These are phyloP conservation scores for Calocybe cyanea DNA, from an alignment of 768 basidiomycete species.

Conservation along the genomic window DNA sequence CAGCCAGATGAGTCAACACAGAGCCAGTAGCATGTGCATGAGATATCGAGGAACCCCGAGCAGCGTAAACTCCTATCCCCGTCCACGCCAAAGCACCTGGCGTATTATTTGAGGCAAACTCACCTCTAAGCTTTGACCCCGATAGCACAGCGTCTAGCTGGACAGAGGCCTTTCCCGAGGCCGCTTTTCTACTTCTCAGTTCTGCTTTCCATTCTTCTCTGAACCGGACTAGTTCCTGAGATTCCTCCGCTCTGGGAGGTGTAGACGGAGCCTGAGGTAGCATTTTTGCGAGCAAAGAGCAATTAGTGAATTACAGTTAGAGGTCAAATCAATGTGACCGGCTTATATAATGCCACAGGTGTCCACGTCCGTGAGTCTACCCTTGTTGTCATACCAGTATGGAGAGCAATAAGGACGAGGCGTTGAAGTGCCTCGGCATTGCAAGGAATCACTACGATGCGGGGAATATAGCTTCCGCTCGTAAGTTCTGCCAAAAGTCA, in stretches of 20 bases:
- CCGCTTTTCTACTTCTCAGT: slow-evolving; percentile 38
- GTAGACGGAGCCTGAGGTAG: too few relatives aligned
- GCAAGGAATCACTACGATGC: slow-evolving; percentile 71
- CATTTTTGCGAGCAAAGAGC: too few relatives aligned
- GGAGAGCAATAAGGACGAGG: slow-evolving; percentile 92
- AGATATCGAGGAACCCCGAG: slow-evolving; percentile 11
- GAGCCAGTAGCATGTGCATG: slow-evolving; percentile 15
- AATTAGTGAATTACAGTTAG: too few relatives aligned
- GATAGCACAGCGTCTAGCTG: background rate
- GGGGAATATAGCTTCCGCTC: slow-evolving; percentile 71
- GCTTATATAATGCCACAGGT: background rate
- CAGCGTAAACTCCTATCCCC: slow-evolving; percentile 17
- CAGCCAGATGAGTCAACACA: slow-evolving; percentile 22
- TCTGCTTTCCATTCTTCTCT: slow-evolving; percentile 74
- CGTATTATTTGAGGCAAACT: background rate
- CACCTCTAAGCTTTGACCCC: too few relatives aligned
- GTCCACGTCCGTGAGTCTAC: slow-evolving; percentile 10
- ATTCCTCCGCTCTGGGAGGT: slow-evolving; percentile 32
- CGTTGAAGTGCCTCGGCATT: slow-evolving; percentile 74
- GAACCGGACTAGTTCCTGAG: slow-evolving; percentile 64
- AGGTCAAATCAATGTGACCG: too few relatives aligned
- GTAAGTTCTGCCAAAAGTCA: slow-evolving; percentile 88
- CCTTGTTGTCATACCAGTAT: slow-evolving; percentile 28
- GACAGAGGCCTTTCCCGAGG: slow-evolving; percentile 3
- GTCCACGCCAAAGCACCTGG: slow-evolving; percentile 2